A percentile compares a stretch with the other conserved stretches of the same genome.
Evolutionary conservation across 805 yeast species (phyloP).

Genomic region (Saturnispora sekii): DNA sequence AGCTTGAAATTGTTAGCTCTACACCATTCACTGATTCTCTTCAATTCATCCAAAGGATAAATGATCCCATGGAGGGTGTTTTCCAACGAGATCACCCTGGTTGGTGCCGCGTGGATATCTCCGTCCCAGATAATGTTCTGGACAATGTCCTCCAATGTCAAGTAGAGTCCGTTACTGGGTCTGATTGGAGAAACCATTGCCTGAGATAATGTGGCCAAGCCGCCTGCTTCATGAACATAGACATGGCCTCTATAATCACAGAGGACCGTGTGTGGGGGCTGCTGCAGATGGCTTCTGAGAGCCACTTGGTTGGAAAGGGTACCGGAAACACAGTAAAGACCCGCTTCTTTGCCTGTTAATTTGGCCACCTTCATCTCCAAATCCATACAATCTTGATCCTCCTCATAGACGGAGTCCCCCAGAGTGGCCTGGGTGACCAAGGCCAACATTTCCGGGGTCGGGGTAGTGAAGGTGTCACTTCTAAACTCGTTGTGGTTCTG

Average conservation of each 20-base stretch:
- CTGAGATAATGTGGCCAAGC: constrained; percentile 78
- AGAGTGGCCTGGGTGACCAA: constrained; percentile 48
- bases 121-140: constrained; percentile 56
- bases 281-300: constrained; percentile 59
- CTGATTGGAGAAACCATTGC: constrained; percentile 83
- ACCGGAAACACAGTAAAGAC: constrained; percentile 78
- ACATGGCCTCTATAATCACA: constrained; percentile 86
- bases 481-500: constrained; percentile 40
- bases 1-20: constrained; percentile 44
- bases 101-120: constrained; percentile 84
- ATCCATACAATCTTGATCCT: constrained; percentile 60
- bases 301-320: constrained; percentile 87
- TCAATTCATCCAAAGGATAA: constrained; percentile 70
- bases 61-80: constrained; percentile 82
- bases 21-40: constrained; percentile 63
- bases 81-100: constrained; percentile 74
- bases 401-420: constrained; percentile 88
- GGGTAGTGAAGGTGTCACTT: constrained; percentile 88
- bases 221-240: constrained; percentile 82
- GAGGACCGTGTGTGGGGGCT: constrained; percentile 75
- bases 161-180: constrained; percentile 64
- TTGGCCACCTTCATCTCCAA: constrained; percentile 57
- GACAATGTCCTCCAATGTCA: constrained; percentile 73
- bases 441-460: constrained; percentile 62
- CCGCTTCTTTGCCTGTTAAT: constrained; percentile 73